These are phyloP conservation scores for Schizophyllum commune DNA, from an alignment of 1,284 basidiomycete species.

Conservation along the genomic window DNA sequence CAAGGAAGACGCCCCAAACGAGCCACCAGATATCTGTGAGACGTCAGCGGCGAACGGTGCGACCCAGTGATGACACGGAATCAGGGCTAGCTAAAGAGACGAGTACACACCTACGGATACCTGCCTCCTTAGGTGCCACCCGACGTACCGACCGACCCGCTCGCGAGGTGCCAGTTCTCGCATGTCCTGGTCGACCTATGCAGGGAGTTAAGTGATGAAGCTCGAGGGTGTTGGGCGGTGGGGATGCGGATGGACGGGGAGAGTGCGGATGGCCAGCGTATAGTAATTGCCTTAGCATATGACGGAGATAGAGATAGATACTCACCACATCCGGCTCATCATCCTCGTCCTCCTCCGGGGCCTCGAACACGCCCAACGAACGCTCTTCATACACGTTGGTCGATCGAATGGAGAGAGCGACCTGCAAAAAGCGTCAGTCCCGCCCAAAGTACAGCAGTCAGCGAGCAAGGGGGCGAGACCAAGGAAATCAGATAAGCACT, in stretches of 20 bases:
- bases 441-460: neutral
- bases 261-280: too few species aligned
- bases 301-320: too few species aligned
- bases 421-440: constrained; percentile 20
- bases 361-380: constrained; percentile 58
- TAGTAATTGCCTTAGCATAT: too few species aligned
- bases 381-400: constrained; percentile 79
- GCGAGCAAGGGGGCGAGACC: constrained; percentile 32
- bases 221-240: too few species aligned
- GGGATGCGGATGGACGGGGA: too few species aligned
- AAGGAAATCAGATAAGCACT: neutral
- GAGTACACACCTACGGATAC: constrained; percentile 34
- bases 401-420: constrained; percentile 61
- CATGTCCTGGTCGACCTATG: neutral
- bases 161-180: constrained; percentile 28
- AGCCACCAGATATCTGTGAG: constrained; percentile 53
- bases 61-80: too few species aligned
- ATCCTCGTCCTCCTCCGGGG: constrained; percentile 40
- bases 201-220: too few species aligned
- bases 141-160: constrained; percentile 46
- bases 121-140: constrained; percentile 62
- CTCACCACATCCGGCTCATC: constrained; percentile 33
- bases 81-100: neutral
- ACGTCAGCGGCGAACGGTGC: neutral
- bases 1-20: constrained; percentile 53